Evolutionary conservation across 345 rosid species (phyloP), one percentile per base, ranked within the genome.

Genomic region (Eucalyptus pauciflora): DNA sequence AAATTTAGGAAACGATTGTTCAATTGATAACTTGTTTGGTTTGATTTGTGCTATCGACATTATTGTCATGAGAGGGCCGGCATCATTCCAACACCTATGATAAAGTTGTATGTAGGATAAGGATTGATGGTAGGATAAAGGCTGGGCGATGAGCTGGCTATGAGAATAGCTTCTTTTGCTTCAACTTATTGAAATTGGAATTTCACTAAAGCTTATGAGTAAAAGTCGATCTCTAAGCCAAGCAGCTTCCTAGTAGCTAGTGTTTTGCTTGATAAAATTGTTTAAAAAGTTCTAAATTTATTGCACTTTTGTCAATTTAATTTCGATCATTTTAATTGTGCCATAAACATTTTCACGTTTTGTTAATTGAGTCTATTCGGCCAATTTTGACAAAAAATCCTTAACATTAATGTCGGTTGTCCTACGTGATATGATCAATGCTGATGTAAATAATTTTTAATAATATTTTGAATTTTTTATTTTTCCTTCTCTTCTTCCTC

Each of bases 361-460:
- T 56, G 4, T 56, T 20, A 24, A 56, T 24, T 56, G 0, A 56
- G 62, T 56, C 5, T 0, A 24, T 56, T 24, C 0, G 3, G 13
- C 8, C 1, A 56, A 56, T 22, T 56, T 24, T 56, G 62, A 24
- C 29, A 9, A 4, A 10, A 56, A 9, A 56, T 0, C 62, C 8
- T 22, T 24, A 22, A 56, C 13, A 10, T 24, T 0, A 22, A 56
- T 22, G 29, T 0, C 0, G 0, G 13, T 22, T 0, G 29, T 56
- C 0, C 6, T 24, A 22, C 13, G 0, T 56, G 29, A 0, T 22
- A 9, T 22, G 5, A 25, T 22, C 0, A 22, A 56, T 0, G 0
- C 1, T 1, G 5, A 2, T 1, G 29, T 56, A 10, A 56, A 56
- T 5, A 24, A 24, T 22, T 1, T 56, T 52, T 1, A 24, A 1